phyloP scores from a whole-genome alignment of 1,284 basidiomycete species.

The Rhodotorula sp. region DNA sequence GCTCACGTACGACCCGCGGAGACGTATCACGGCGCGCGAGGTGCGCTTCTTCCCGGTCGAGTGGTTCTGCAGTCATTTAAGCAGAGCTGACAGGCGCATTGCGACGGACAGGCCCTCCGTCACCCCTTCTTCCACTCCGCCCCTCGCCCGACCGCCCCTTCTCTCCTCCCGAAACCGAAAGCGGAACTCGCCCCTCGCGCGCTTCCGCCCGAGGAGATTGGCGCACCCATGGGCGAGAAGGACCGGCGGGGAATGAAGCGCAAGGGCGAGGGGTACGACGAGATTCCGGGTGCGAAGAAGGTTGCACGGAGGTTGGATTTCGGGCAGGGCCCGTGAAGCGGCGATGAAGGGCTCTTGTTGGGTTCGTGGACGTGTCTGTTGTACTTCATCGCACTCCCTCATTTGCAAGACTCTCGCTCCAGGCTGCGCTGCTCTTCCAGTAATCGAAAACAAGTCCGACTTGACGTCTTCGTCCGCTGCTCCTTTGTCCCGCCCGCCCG shows the following conservation, averaged over 20 bases:
- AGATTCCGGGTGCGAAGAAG: conserved; percentile 32
- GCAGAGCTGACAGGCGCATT: not conserved
- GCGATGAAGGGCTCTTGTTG: not conserved
- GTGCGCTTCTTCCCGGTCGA: conserved; percentile 52
- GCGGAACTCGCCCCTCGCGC: conserved; percentile 58
- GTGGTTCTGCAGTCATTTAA: not conserved
- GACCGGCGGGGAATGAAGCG: conserved; percentile 19
- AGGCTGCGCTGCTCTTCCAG: too few relatives aligned
- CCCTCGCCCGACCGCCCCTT: conserved; percentile 77
- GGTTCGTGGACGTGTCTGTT: not conserved
- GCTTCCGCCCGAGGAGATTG: conserved; percentile 53
- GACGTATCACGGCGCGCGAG: conserved; percentile 76
- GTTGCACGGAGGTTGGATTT: conserved; percentile 41
- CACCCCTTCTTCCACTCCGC: conserved; percentile 76
- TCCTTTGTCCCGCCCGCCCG: too few relatives aligned
- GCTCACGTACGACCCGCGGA: conserved; percentile 80
- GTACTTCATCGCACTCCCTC: not conserved
- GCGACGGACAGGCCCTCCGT: conserved; percentile 61
- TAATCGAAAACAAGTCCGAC: too few relatives aligned
- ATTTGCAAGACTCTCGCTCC: not conserved
- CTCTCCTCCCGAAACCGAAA: conserved; percentile 75
- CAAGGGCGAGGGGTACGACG: conserved; percentile 17
- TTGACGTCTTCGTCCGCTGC: too few relatives aligned
- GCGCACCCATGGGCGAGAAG: conserved; percentile 5
- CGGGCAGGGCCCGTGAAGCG: not conserved